Conservation (phyloP, 1,139 yeast species). For the Sugiyamaella japonica region DNA sequence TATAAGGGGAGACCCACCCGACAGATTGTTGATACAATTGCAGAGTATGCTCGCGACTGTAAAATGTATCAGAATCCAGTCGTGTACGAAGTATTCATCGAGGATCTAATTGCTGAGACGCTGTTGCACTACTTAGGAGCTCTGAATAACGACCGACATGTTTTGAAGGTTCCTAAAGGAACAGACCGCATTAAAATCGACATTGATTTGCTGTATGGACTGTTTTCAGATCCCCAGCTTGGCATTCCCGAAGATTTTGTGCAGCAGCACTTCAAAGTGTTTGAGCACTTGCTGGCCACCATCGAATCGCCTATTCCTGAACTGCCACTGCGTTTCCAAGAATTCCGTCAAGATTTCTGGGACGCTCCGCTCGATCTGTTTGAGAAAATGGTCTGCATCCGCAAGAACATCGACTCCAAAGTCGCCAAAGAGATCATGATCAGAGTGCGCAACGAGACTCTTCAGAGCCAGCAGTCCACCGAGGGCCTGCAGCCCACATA, state of each 20-base stretch:
- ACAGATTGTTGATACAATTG: conserved; percentile 70
- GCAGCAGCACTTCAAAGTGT: conserved; percentile 55
- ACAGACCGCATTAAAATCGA: conserved; percentile 65
- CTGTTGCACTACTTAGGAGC: conserved; percentile 51
- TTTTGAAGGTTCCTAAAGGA: conserved; percentile 52
- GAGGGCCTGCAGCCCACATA: conserved; percentile 30
- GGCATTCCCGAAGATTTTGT: conserved; percentile 41
- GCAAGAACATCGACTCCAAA: conserved; percentile 42
- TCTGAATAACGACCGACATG: conserved; percentile 44
- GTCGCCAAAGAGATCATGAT: conserved; percentile 38
- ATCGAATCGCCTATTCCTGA: conserved; percentile 55
- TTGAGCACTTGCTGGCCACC: conserved; percentile 73
- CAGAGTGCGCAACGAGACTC: conserved; percentile 37
- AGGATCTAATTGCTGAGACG: conserved; percentile 53
- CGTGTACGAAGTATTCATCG: conserved; percentile 53
- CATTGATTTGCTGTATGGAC: conserved; percentile 61
- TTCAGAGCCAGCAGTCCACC: conserved; percentile 32
- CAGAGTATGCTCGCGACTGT: conserved; percentile 71
- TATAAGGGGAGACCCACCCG: conserved; percentile 51
- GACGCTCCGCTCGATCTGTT: conserved; percentile 48
- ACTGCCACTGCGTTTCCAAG: conserved; percentile 58
- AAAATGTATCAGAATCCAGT: conserved; percentile 49
- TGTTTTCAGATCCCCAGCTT: conserved; percentile 54
- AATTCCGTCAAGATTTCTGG: conserved; percentile 67
- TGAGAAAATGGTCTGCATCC: conserved; percentile 41